Base-by-base conservation (phyloP, 2,329 filamentous ascomycete species). In the Fusarium cyanostomum region DNA sequence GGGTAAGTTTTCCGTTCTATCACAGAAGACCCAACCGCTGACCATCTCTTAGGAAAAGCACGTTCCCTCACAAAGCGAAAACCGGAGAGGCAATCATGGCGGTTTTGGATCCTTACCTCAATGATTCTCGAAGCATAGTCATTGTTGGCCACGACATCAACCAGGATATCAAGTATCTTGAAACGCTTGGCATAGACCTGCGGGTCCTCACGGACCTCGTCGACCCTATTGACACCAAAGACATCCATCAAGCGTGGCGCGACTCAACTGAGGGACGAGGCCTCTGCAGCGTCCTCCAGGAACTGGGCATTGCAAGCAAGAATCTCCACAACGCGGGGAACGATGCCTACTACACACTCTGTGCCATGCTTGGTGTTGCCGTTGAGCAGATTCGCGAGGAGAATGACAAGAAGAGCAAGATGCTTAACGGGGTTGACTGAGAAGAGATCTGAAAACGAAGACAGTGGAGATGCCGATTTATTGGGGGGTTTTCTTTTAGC, bases 261-360 rank as follows among this genome's bases (percentile, higher is more conserved):
- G 80, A 82, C 12, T 81, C 84, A 18, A 68, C 72, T 1, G 79
- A 89, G 3, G 73, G 81, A 4, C 82, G 83, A 12, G 84, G 83
- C 2, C 82, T 98, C 2, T 79, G 78, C 1, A 78, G 68, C 7
- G 81, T 96, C 12, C 83, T 97, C 21, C 70, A 75, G 7, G 82
- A 89, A 7, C 79, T 97, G 26, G 84, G 84, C 3, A 84, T 96
- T 8, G 69, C 77, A 0, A 85, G 81, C 37, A 85, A 80, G 75
- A 82, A 90, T 67, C 80, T 94, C n/a, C 93, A 97, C 75, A 96
- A 96, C 71, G 93, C 89, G 0, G 88, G 93, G 2, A 97, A 97
- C 65, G 93, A 97, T 72, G 92, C 93, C 0, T 84, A 88, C 2
- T 95, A 90, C 73, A 94, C 92, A 0, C 77, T 96, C 62, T 87